Base-by-base conservation (phyloP, 257 asterid species). In the Gentiana straminea region DNA sequence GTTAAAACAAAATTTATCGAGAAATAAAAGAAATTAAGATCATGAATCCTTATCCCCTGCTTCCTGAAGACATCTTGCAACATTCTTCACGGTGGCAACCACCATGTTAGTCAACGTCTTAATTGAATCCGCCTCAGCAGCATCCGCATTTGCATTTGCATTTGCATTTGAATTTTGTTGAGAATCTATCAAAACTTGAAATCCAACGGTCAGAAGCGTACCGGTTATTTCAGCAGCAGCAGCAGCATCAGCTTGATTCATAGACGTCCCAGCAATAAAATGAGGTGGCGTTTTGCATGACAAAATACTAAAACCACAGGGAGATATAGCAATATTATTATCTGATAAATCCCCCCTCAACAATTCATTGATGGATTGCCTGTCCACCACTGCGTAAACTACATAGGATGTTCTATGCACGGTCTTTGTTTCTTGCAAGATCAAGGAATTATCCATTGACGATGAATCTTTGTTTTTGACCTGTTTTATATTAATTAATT, bases 291-390 rank as follows among this genome's bases (percentile, higher is more conserved):
- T 82, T 1, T 80, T 83, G 35, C 78, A 84, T 0, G 94, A 89
- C 4, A 75, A 79, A 24, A 84, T 75, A 4, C 80, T 80, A 11
- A 84, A 84, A 3, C 94, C 86, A 2, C 86, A 84, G 0, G 94
- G 90, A 13, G 79, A 71, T 8, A 84, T 58, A 24, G 78, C 64
- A 0, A 71, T 59, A 3, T 39, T 48, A n/a, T 61, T 64, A 0
- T 84, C 69, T 13, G 24, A 24, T 24, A 24, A 24, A 24, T 67
- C 82, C 0, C 67, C 84, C 1, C 7, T 1, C 7, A 41, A 10
- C 9, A 41, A 39, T 3, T 7, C 44, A 10, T 41, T 41, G 9
- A 36, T 52, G 1, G 51, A 10, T 3, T n/a, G n/a, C 7, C 36
- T 1, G 36, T 48, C 62, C 24, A 48, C 10, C 0, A 54, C 53